Evolutionary conservation across 306 rosid species (phyloP), one percentile per base, ranked within the genome.

Genomic region (Arachis stenosperma): DNA sequence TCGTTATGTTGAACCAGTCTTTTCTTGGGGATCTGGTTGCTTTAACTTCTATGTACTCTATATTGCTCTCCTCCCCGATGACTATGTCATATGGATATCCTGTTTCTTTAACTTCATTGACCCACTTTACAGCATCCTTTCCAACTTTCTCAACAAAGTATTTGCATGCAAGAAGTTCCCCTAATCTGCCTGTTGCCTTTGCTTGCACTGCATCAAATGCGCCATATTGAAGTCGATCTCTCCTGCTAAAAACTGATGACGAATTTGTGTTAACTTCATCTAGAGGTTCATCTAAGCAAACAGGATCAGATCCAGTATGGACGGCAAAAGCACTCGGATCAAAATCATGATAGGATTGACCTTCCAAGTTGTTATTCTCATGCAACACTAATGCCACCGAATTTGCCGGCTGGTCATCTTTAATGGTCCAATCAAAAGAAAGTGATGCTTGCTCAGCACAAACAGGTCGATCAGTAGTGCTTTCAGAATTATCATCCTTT

Each of bases 1-100:
- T 7, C 6, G 97, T 77, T 79, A 94, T 89, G 73, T 78, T 68
- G 54, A 91, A 90, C 99, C 99, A 94, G 81, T 94, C 97, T 71
- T 94, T 91, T 73, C 73, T 85, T 22, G 75, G 80, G 56, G 90
- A 88, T 70, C 81, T 81, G n/a, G 97, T 90, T 65, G 98, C 81
- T 75, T 93, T 93, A 53, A 93, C 98, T 88, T 93, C 98, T 54
- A 93, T 75, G 78, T 67, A 90, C 81, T 89, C 91, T 70, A 0
- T 29, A 14, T 50, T 68, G 74, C 59, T 74, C 74, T 75, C 86
- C 39, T 78, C 85, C 59, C 79, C 86, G 7, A 85, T 55, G 37
- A 88, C 75, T 41, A 93, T 39, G 79, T 90, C 98, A 54, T 83
- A 93, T 13, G 96, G 98, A 43, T 84, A 73, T 51, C 98, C 96